Evolutionary conservation across 2,329 filamentous ascomycete species (phyloP).

Genomic region (Ophiocordyceps robertsii): DNA sequence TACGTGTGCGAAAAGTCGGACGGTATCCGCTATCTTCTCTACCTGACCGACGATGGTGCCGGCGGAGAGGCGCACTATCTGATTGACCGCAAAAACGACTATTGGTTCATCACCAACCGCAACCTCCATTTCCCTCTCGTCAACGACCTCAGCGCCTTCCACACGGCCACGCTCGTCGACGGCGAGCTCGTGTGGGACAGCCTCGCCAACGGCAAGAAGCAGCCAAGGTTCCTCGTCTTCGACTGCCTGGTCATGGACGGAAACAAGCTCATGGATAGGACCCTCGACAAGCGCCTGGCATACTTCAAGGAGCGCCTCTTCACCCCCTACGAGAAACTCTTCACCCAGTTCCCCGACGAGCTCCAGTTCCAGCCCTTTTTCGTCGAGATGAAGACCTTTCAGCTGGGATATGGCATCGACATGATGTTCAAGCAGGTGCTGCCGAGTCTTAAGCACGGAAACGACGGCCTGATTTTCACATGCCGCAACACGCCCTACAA

Average conservation of each 20-base stretch:
- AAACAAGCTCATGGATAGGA: constrained; percentile 60
- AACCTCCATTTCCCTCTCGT: constrained; percentile 70
- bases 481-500: constrained; percentile 77
- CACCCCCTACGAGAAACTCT: constrained; percentile 51
- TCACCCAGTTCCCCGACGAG: constrained; percentile 56
- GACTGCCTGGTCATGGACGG: constrained; percentile 79
- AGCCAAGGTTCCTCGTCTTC: constrained; percentile 82
- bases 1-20: constrained; percentile 98
- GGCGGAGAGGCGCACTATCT: constrained; percentile 67
- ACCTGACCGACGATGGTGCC: constrained; percentile 56
- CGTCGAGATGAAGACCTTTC: constrained; percentile 78
- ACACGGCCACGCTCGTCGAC: constrained; percentile 72
- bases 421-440: constrained; percentile 87
- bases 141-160: constrained; percentile 52
- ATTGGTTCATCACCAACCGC: constrained; percentile 63
- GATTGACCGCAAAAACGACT: constrained; percentile 97
- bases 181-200: constrained; percentile 85
- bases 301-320: constrained; percentile 73
- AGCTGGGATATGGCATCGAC: constrained; percentile 76
- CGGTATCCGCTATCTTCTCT: constrained; percentile 89
- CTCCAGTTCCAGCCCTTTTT: constrained; percentile 60
- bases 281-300: constrained; percentile 77
- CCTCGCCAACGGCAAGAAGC: constrained; percentile 49
- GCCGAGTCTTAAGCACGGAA: constrained; percentile 75
- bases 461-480: constrained; percentile 97